These are phyloP conservation scores for Isatis tinctoria DNA, from an alignment of 345 rosid genomes.

Conservation along the genomic window DNA sequence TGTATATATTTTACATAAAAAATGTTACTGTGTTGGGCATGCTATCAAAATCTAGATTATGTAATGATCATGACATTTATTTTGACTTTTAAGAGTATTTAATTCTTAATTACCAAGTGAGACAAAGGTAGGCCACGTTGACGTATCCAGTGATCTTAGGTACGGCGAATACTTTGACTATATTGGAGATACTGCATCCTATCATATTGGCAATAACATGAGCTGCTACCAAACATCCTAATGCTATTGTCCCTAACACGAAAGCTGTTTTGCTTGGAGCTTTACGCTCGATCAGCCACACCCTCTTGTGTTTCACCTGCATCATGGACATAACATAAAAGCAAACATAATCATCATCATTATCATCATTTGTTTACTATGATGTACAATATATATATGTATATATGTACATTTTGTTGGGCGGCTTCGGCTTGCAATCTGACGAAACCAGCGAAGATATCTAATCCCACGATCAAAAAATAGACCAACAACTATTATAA, in stretches of 20 bases:
- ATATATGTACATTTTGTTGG: slow-evolving; percentile 8
- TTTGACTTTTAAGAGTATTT: not conserved
- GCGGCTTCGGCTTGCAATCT: slow-evolving; percentile 2
- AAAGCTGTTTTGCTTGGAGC: slow-evolving; percentile 26
- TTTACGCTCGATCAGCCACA: slow-evolving; percentile 19
- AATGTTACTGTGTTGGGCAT: not conserved
- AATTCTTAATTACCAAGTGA: slow-evolving; percentile 7
- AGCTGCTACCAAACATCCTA: slow-evolving; percentile 9
- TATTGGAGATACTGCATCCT: slow-evolving; percentile 1
- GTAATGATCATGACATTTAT: not conserved
- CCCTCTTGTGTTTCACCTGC: slow-evolving; percentile 18
- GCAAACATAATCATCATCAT: not conserved
- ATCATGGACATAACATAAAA: not conserved
- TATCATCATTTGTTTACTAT: not conserved
- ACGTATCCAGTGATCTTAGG: not conserved
- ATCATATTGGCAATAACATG: slow-evolving; percentile 3
- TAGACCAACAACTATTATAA: not conserved
- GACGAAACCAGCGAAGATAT: slow-evolving; percentile 2
- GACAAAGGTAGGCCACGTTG: not conserved
- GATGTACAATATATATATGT: not conserved
- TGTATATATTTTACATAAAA: not conserved
- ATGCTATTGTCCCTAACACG: slow-evolving; percentile 7
- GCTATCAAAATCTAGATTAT: not conserved
- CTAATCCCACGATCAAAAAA: slow-evolving; percentile 10
- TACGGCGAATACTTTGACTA: not conserved